Percentiles rank a stretch among this genome's conserved stretches.
Conservation (phyloP, 306 rosid genomes). For the Malus domestica region ASM211411v1 NC_041796.1:31406001-31406500, state of each 20-base stretch:
- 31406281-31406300: too few species aligned
- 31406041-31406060: too few species aligned
- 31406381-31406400: slow-evolving; percentile 28
- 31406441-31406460: slow-evolving; percentile 33
- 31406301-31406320: background rate
- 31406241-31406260: too few species aligned
- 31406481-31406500: slow-evolving; percentile 30
- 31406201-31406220: background rate
- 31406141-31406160: background rate
- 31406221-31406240: background rate
- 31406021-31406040: accelerated
- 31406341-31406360: background rate
- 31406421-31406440: slow-evolving; percentile 27
- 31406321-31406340: slow-evolving; percentile 20
- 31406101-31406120: background rate
- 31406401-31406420: slow-evolving; percentile 24
- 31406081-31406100: background rate
- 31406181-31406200: background rate
- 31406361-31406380: slow-evolving; percentile 1
- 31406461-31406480: slow-evolving; percentile 30
- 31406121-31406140: background rate
- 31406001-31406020: accelerated
- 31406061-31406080: too few species aligned
- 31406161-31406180: background rate
- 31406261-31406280: too few species aligned